A percentile compares a stretch with the other conserved stretches of the same genome.
These are phyloP conservation scores for Umbelopsis vinacea DNA, from an alignment of 192 early-diverging fungal genomes.

Conservation along the genomic window DNA sequence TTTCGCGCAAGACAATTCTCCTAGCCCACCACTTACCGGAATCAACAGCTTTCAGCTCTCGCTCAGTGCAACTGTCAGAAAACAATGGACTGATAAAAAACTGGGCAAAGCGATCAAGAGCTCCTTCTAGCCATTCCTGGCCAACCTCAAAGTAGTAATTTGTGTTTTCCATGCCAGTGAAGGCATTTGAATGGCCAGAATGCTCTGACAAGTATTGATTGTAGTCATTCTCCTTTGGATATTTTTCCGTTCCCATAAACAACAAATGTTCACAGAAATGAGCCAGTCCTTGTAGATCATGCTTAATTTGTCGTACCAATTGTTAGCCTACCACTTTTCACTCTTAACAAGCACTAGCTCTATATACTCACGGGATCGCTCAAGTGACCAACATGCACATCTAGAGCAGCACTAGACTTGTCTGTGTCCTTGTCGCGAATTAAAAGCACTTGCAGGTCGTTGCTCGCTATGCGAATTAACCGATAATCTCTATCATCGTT, in stretches of 20 bases:
- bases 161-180: constrained; percentile 77
- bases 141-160: constrained; percentile 89
- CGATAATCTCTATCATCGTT: constrained; percentile 68
- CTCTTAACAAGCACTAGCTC: not conserved
- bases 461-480: constrained; percentile 56
- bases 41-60: constrained; percentile 94
- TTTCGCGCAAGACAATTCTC: not conserved
- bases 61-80: constrained; percentile 84
- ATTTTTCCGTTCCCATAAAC: constrained; percentile 72
- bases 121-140: constrained; percentile 58
- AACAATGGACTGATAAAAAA: constrained; percentile 96
- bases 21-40: constrained; percentile 56
- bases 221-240: constrained; percentile 86
- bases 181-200: constrained; percentile 82
- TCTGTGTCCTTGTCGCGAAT: constrained; percentile 75
- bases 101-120: constrained; percentile 77
- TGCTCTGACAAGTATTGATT: constrained; percentile 72
- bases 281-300: constrained; percentile 77
- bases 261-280: constrained; percentile 85
- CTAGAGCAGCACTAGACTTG: constrained; percentile 78
- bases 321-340: not conserved
- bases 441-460: constrained; percentile 70
- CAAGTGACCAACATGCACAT: constrained; percentile 83
- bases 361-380: constrained; percentile 66
- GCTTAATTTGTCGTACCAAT: constrained; percentile 30